Evolutionary conservation across 1,284 basidiomycete species (phyloP), one percentile per base, ranked within the genome.

Genomic region (Chalciporus sp.): DNA sequence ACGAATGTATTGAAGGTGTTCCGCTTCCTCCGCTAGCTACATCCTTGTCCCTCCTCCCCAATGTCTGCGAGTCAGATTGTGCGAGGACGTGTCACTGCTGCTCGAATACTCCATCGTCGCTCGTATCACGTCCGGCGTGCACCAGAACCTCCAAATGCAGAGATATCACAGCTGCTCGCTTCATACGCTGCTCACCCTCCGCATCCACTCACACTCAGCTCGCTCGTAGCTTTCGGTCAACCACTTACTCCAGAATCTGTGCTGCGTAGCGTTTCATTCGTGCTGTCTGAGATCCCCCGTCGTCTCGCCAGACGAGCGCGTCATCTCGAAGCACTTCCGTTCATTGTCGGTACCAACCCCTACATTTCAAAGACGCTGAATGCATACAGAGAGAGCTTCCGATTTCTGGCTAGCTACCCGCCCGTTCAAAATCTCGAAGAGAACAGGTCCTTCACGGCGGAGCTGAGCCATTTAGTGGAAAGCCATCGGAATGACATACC

Each of bases 291-390:
- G 67, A 84, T 92, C 20, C 90, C 90, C 17, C 78, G 85, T 28
- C 76, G 89, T 47, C 78, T 92, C 35, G 88, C 87, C 1, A 82
- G 80, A 58, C 84, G 90, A 19, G 85, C 89, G 33, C 80, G 81
- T 37, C 84, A 84, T 23, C 74, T 92, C 48, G 88, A 92, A 66
- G 74, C 77, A 2, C 77, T 92, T 16, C 90, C 90, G 1, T 92
- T 88, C 72, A 94, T 96, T 48, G 93, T 95, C 37, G 93, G 91
- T 16, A 92, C 90, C 56, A 95, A 96, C 67, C 94, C 94, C 5
- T 93, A 90, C 72, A 83, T 96, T 29, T 81, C 88, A 8, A 84
- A 81, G 53, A 87, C 86, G 7, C 79, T 94, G 52, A 76, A 87
- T 52, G 79, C 88, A 11, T 92, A 94, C 72, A 79, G 84, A 58